Conservation (phyloP, 2,329 filamentous ascomycete species). For the Fusarium coicis region DNA sequence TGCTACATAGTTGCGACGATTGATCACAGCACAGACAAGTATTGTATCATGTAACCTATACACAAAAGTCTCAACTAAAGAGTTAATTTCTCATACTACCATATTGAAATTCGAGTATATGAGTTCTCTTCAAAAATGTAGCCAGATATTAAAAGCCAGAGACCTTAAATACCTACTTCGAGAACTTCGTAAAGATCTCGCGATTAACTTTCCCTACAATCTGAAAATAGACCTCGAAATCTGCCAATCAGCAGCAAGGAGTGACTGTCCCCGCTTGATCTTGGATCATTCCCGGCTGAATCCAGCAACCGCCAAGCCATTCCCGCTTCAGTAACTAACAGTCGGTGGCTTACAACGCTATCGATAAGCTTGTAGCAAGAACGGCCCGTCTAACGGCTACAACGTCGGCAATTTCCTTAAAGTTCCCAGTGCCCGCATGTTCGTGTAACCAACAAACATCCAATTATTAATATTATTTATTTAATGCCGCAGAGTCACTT, state of each 20-base stretch:
- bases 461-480: background rate
- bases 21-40: no score
- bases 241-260: background rate
- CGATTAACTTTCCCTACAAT: background rate
- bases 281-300: background rate
- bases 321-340: background rate
- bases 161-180: no score
- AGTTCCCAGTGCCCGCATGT: background rate
- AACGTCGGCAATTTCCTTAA: background rate
- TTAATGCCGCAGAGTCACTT: background rate
- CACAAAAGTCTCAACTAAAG: background rate
- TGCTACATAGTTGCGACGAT: no score
- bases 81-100: fast-evolving
- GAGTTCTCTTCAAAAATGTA: background rate
- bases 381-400: background rate
- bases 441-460: background rate
- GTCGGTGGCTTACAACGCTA: background rate
- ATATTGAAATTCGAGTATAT: fast-evolving
- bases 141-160: background rate
- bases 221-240: fast-evolving
- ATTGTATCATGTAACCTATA: no score
- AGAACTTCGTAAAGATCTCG: fast-evolving
- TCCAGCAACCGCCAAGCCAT: background rate
- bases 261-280: background rate
- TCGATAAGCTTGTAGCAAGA: background rate